phyloP scores from a whole-genome alignment of 225 moss, liverwort and hornwort species.

The Lunularia cruciata region DNA sequence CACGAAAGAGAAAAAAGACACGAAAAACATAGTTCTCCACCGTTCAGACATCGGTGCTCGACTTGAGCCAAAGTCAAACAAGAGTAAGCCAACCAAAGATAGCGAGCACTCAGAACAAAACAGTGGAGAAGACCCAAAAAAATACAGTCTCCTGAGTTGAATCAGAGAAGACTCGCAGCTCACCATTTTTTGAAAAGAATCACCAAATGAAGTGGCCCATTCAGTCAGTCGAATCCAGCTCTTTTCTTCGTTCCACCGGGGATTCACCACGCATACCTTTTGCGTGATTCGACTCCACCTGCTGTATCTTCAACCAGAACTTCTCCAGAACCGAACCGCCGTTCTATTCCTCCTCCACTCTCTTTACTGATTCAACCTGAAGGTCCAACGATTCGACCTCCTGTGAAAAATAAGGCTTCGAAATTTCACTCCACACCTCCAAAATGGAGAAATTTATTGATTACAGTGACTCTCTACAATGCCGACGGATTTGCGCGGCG shows the following conservation, averaged over 20 bases:
- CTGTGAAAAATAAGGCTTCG: background rate
- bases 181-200: slow-evolving; percentile 5
- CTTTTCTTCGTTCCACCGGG: background rate
- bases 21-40: too few relatives aligned
- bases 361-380: background rate
- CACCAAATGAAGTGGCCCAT: background rate
- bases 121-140: background rate
- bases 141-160: too few relatives aligned
- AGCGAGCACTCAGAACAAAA: background rate
- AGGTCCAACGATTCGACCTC: background rate
- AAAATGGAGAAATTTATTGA: background rate
- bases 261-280: background rate
- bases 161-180: background rate
- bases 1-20: background rate
- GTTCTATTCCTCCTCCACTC: background rate
- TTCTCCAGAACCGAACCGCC: background rate
- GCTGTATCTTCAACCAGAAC: background rate
- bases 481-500: background rate
- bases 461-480: background rate
- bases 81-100: too few relatives aligned
- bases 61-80: too few relatives aligned
- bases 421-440: background rate
- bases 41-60: too few relatives aligned
- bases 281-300: background rate
- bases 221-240: background rate